Conservation (phyloP, 179 eudicot species). For the Actinidia arguta region DNA sequence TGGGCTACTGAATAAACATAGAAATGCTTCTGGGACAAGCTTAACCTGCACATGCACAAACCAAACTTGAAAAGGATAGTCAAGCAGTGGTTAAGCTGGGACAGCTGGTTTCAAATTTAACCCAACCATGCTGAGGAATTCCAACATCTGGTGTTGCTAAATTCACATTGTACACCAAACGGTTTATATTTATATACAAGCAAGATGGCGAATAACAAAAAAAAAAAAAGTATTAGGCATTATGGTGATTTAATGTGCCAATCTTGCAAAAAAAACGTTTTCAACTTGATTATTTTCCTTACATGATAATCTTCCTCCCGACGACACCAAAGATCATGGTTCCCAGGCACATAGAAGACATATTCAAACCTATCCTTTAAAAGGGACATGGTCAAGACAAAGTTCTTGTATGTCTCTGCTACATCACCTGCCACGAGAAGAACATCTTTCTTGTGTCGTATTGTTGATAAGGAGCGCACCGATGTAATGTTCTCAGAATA, state of each 20-base stretch:
- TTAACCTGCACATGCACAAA: not conserved
- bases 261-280: not conserved
- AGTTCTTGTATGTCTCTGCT: slow-evolving; percentile 60
- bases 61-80: not conserved
- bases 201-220: not conserved
- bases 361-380: slow-evolving; percentile 57
- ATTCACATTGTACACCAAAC: not conserved
- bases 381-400: slow-evolving; percentile 60
- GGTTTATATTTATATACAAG: not conserved
- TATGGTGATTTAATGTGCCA: too few species aligned
- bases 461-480: slow-evolving; percentile 52
- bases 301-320: slow-evolving; percentile 47
- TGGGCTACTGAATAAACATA: too few species aligned
- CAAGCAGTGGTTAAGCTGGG: not conserved
- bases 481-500: slow-evolving; percentile 71
- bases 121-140: not conserved
- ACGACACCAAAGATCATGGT: slow-evolving; percentile 85
- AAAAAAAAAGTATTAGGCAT: too few species aligned
- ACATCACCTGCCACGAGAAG: slow-evolving; percentile 84
- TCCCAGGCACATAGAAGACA: slow-evolving; percentile 76
- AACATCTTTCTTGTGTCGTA: slow-evolving; percentile 43
- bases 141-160: slow-evolving; percentile 6
- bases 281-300: slow-evolving; percentile 51
- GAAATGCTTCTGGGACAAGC: too few species aligned
- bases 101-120: not conserved